Evolutionary conservation across 2,329 filamentous ascomycete species (phyloP).

Genomic region (Allantophomopsis lycopodina): DNA sequence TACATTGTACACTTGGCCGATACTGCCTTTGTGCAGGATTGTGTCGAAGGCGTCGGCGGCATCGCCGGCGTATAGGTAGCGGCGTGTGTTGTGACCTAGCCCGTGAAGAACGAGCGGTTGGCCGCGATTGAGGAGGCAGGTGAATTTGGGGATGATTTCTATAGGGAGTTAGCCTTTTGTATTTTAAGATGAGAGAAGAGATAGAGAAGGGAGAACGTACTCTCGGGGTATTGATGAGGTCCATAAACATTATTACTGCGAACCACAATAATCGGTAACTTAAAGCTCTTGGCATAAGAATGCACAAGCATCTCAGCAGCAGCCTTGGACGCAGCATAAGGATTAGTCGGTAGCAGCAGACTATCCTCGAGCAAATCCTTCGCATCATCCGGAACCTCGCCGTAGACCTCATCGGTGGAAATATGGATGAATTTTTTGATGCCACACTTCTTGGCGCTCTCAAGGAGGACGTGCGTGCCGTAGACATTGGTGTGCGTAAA

Average conservation of each 20-base stretch:
- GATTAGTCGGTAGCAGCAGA: slow-evolving; percentile 67
- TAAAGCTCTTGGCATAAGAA: slow-evolving; percentile 75
- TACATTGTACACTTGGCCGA: slow-evolving; percentile 73
- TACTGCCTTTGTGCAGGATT: slow-evolving; percentile 62
- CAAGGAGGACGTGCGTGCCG: slow-evolving; percentile 70
- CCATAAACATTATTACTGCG: slow-evolving; percentile 79
- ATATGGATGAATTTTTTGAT: slow-evolving; percentile 69
- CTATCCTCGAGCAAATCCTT: slow-evolving; percentile 62
- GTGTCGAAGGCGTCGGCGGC: slow-evolving; percentile 74
- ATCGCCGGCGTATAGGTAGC: slow-evolving; percentile 69
- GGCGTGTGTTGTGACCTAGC: slow-evolving; percentile 58
- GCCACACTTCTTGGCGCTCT: slow-evolving; percentile 59
- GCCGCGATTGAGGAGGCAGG: slow-evolving; percentile 52
- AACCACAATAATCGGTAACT: slow-evolving; percentile 66
- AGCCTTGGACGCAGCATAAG: slow-evolving; percentile 69
- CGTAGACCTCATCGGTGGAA: slow-evolving; percentile 77
- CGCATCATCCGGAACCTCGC: slow-evolving; percentile 59
- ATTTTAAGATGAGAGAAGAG: neutral
- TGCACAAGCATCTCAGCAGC: slow-evolving; percentile 78
- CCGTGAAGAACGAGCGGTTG: slow-evolving; percentile 63
- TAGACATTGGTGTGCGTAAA: slow-evolving; percentile 76
- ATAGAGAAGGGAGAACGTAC: slow-evolving; percentile 32
- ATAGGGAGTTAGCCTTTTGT: slow-evolving; percentile 1
- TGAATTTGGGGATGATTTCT: slow-evolving; percentile 81
- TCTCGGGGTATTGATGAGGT: slow-evolving; percentile 73